phyloP scores from a whole-genome alignment of 495 filamentous ascomycete genomes.

The Penicillium argentinense region DNA sequence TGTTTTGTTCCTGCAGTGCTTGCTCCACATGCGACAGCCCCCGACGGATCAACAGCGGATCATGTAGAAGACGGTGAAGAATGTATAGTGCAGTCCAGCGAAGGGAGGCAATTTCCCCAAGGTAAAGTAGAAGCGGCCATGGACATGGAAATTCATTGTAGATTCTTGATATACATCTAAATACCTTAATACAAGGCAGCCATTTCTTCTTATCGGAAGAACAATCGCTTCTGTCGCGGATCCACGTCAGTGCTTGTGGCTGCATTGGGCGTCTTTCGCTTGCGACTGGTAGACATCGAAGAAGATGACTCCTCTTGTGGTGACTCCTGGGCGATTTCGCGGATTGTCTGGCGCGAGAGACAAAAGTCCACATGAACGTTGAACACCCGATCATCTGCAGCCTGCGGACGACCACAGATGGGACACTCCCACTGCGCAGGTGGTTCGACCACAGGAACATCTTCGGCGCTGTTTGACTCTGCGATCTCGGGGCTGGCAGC shows the following conservation, averaged over 20 bases:
- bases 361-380: slow-evolving; percentile 96
- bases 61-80: no score
- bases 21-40: no score
- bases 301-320: slow-evolving; percentile 12
- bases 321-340: slow-evolving; percentile 65
- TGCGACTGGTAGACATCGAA: slow-evolving; percentile 15
- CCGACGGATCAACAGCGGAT: no score
- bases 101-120: no score
- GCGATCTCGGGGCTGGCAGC: slow-evolving; percentile 12
- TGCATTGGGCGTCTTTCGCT: slow-evolving; percentile 29
- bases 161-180: neutral
- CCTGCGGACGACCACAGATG: slow-evolving; percentile 73
- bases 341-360: slow-evolving; percentile 81
- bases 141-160: no score
- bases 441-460: slow-evolving; percentile 1
- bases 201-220: slow-evolving; percentile 41
- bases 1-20: no score
- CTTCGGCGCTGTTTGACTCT: neutral
- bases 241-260: slow-evolving; percentile 21
- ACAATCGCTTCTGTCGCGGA: slow-evolving; percentile 40
- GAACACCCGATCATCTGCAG: slow-evolving; percentile 73
- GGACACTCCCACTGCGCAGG: slow-evolving; percentile 79
- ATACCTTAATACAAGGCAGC: slow-evolving; percentile 8
- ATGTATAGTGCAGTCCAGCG: no score
- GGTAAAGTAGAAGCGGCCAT: no score